Evolutionary conservation across 2,329 filamentous ascomycete genomes (phyloP).

Genomic region (Aspergillus sp.): DNA sequence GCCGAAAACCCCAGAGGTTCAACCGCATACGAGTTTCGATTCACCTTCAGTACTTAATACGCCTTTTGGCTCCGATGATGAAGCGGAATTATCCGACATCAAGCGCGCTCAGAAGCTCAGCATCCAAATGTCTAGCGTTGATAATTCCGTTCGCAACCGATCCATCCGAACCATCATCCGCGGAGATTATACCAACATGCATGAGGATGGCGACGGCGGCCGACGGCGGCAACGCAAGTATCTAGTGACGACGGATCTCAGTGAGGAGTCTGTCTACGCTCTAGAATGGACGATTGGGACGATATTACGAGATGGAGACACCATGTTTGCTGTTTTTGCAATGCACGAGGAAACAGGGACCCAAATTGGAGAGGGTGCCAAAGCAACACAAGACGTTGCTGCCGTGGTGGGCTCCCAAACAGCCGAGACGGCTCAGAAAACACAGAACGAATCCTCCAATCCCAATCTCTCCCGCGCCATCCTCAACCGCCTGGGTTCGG

Average conservation of each 20-base stretch:
- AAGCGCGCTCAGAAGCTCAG: conserved; percentile 82
- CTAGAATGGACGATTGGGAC: conserved; percentile 98
- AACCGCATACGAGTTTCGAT: conserved; percentile 82
- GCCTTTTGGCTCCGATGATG: conserved; percentile 78
- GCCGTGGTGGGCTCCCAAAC: conserved; percentile 62
- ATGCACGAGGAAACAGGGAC: conserved; percentile 73
- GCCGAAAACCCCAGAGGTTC: conserved; percentile 57
- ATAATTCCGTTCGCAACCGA: conserved; percentile 72
- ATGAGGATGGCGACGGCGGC: conserved; percentile 75
- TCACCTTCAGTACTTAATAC: conserved; percentile 59
- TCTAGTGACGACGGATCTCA: conserved; percentile 91
- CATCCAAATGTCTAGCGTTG: conserved; percentile 75
- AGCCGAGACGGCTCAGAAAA: conserved; percentile 53
- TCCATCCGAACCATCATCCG: conserved; percentile 87
- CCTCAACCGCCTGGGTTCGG: conserved; percentile 35
- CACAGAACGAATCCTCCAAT: conserved; percentile 31
- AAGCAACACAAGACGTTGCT: conserved; percentile 73
- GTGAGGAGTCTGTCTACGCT: conserved; percentile 90
- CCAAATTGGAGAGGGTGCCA: conserved; percentile 69
- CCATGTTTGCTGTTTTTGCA: conserved; percentile 87
- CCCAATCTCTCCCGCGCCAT: conserved; percentile 31
- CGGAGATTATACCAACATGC: conserved; percentile 73
- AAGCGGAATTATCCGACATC: conserved; percentile 80
- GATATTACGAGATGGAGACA: conserved; percentile 90
- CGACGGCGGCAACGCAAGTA: conserved; percentile 82